phyloP scores from a whole-genome alignment of 805 yeast species.

The Kockiozyma suomiensis region DNA sequence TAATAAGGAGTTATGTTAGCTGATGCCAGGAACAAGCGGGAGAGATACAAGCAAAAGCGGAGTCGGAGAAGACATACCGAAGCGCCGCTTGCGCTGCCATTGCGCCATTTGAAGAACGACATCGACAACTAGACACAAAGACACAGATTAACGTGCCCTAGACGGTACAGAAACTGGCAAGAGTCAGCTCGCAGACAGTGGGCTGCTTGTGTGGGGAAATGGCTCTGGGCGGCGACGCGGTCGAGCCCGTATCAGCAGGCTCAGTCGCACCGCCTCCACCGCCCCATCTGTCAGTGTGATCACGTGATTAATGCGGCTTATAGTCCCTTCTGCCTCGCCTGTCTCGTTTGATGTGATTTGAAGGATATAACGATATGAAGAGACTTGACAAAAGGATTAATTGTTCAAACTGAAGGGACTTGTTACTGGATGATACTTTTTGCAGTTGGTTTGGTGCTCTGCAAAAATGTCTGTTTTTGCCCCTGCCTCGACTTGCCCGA shows the following conservation, averaged over 20 bases:
- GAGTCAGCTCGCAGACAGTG: background rate
- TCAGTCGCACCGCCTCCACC: constrained; percentile 2
- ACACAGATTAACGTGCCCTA: background rate
- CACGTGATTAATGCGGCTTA: background rate
- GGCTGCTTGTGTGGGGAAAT: background rate
- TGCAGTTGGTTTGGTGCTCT: too few relatives aligned
- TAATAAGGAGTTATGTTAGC: background rate
- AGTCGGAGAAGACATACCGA: constrained; percentile 2
- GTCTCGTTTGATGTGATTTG: too few relatives aligned
- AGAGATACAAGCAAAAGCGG: background rate
- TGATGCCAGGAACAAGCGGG: background rate
- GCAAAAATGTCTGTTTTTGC: too few relatives aligned
- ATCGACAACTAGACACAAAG: background rate
- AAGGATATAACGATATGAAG: too few relatives aligned
- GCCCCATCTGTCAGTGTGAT: background rate
- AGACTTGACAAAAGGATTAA: too few relatives aligned
- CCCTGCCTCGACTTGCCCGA: background rate
- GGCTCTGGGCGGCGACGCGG: background rate
- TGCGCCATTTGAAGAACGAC: constrained; percentile 31
- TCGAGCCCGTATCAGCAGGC: background rate
- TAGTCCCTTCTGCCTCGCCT: too few relatives aligned
- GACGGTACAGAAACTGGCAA: background rate
- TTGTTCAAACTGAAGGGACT: too few relatives aligned
- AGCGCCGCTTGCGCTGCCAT: constrained; percentile 18
- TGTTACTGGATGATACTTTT: too few relatives aligned